A percentile compares a stretch with the other conserved stretches of the same genome.
Evolutionary conservation across 805 yeast genomes (phyloP).

Genomic region (Phaffomyces antillensis): DNA sequence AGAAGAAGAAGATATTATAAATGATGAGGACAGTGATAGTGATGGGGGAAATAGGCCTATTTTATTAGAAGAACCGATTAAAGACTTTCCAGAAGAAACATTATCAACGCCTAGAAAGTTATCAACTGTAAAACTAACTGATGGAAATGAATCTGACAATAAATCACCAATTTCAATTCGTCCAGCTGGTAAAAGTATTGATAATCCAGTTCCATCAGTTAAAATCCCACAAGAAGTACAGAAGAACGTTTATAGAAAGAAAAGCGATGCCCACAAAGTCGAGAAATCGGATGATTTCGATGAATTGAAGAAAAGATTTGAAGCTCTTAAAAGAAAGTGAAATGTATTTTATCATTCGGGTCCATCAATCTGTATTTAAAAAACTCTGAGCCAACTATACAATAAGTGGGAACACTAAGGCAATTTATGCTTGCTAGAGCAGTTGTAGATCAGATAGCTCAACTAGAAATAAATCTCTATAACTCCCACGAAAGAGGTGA

Average conservation of each 20-base stretch:
- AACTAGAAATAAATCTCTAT: too few relatives aligned
- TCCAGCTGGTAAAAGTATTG: conserved; percentile 36
- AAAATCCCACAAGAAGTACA: conserved; percentile 35
- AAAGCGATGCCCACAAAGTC: conserved; percentile 14
- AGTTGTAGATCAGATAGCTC: too few relatives aligned
- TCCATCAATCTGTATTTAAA: too few relatives aligned
- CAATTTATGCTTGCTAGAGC: too few relatives aligned
- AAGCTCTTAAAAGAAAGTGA: conserved; percentile 51
- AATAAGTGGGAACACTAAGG: too few relatives aligned
- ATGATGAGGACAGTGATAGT: conserved; percentile 29
- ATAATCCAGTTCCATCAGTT: conserved; percentile 30
- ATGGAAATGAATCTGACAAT: conserved; percentile 6
- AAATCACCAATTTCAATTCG: conserved; percentile 35
- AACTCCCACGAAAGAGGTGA: too few relatives aligned
- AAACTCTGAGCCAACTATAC: too few relatives aligned
- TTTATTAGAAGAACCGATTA: conserved; percentile 28
- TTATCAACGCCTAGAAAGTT: conserved; percentile 18
- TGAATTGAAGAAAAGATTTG: conserved; percentile 63
- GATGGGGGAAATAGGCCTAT: conserved; percentile 29
- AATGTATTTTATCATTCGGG: too few relatives aligned
- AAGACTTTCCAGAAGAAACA: conserved; percentile 15
- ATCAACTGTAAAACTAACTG: conserved; percentile 15
- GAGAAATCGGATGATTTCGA: conserved; percentile 45
- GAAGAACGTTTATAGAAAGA: conserved; percentile 27
- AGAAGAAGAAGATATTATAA: conserved; percentile 22